A percentile compares a stretch with the other conserved stretches of the same genome.
Evolutionary conservation across 345 rosid species (phyloP).

Genomic region (Bruguiera parviflora): DNA sequence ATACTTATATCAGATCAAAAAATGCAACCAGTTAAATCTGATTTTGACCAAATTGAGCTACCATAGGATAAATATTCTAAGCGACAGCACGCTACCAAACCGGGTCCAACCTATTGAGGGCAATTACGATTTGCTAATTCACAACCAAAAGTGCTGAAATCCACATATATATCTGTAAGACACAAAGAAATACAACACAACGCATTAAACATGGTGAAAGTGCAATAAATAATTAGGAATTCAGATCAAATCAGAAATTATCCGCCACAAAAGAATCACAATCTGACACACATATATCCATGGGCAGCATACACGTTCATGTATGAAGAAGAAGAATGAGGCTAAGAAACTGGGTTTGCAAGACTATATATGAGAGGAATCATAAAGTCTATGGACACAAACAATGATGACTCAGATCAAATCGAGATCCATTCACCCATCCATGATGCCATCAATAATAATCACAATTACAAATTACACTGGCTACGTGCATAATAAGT

Average conservation of each 20-base stretch:
- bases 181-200: not conserved
- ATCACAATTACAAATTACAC: not conserved
- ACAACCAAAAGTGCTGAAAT: not conserved
- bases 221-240: not conserved
- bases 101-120: not conserved
- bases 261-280: not conserved
- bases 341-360: not conserved
- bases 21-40: too few relatives aligned
- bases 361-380: not conserved
- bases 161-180: not conserved
- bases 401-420: not conserved
- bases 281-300: not conserved
- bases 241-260: conserved; percentile 7
- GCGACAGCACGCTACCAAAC: too few relatives aligned
- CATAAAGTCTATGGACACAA: not conserved
- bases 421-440: not conserved
- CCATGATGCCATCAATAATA: not conserved
- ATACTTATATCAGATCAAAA: too few relatives aligned
- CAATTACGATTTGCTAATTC: not conserved
- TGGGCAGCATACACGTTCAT: not conserved
- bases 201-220: not conserved
- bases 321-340: not conserved
- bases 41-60: too few relatives aligned
- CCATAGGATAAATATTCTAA: too few relatives aligned
- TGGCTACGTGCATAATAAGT: not conserved